phyloP scores from a whole-genome alignment of 371 early-diverging fungal species.

The Mortierella sp. region DNA sequence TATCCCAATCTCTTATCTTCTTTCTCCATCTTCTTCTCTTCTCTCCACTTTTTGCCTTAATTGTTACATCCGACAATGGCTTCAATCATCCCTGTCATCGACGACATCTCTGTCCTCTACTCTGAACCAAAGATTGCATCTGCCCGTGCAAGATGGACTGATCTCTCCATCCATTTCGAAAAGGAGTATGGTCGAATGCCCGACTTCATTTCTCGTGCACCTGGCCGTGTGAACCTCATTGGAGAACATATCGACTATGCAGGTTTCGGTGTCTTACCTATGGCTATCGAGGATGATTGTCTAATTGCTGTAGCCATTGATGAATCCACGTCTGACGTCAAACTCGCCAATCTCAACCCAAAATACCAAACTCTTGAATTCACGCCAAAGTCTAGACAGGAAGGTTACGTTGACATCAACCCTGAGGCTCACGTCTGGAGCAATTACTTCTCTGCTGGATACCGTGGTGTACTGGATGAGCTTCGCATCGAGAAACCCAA shows the following conservation, averaged over 20 bases:
- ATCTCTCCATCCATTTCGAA: constrained; percentile 68
- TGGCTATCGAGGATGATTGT: constrained; percentile 94
- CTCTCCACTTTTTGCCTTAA: constrained; percentile 7
- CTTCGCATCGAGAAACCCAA: constrained; percentile 66
- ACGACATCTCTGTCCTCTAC: constrained; percentile 52
- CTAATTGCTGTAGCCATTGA: constrained; percentile 79
- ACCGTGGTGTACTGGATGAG: constrained; percentile 77
- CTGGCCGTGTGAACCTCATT: constrained; percentile 95
- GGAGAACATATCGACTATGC: constrained; percentile 97
- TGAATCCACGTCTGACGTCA: constrained; percentile 59
- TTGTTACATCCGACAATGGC: constrained; percentile 5
- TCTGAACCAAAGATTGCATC: constrained; percentile 41
- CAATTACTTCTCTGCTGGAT: constrained; percentile 91
- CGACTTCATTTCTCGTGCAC: constrained; percentile 88
- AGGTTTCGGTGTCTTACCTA: constrained; percentile 94
- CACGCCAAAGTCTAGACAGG: constrained; percentile 60
- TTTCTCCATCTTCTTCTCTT: not conserved
- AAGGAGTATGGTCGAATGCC: constrained; percentile 73
- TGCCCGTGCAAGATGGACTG: constrained; percentile 45
- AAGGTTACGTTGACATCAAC: constrained; percentile 77
- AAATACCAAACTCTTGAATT: constrained; percentile 78
- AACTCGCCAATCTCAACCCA: constrained; percentile 71
- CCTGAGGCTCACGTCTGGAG: constrained; percentile 77
- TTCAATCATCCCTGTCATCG: constrained; percentile 39
- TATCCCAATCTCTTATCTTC: not conserved